Evolutionary conservation across 2,329 filamentous ascomycete species (phyloP), one percentile per base, ranked within the genome.

Genomic region (Pleoardoris graminearum): DNA sequence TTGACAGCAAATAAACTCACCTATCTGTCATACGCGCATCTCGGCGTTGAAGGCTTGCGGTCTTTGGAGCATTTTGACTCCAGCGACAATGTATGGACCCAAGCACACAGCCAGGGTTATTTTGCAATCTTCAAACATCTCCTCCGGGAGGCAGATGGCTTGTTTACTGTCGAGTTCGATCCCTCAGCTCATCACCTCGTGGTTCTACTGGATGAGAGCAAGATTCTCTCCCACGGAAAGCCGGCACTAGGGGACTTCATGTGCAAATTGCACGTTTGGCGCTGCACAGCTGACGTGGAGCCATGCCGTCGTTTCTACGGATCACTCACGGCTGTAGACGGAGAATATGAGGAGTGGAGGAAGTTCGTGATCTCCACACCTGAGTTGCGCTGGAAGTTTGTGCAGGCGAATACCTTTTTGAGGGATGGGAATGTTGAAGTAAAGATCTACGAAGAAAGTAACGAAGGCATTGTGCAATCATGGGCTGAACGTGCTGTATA

Each of bases 101-200:
- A 59, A 50, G 56, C 48, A 11, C 56, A 59, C 25, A 43, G 41
- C 29, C 55, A 51, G 50, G 54, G 50, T 14, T 43, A 54, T 42
- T 55, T 55, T 37, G 44, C 53, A 6, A 55, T 48, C 19, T 37
- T 58, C 21, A 55, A 55, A 50, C 54, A 50, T 42, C 51, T 58
- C 8, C 45, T 58, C 6, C 25, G 32, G 27, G 52, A 51, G 19
- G 48, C 52, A 11, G 48, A 42, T 17, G 52, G 48, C 19, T 35
- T 51, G n/a, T 36, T 55, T 12, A 22, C 27, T 7, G 38, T 58
- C 14, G 39, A 39, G 2, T 29, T n/a, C 38, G 48, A 58, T 27
- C 32, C 51, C n/a, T 12, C 25, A 12, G 17, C 29, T 7, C 29
- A 42, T 11, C 21, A 3, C 12, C 48, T 58, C 6, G 27, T 23